Evolutionary conservation across 148 eudicot genomes (phyloP).

Genomic region (Amaranthus cruentus): DNA sequence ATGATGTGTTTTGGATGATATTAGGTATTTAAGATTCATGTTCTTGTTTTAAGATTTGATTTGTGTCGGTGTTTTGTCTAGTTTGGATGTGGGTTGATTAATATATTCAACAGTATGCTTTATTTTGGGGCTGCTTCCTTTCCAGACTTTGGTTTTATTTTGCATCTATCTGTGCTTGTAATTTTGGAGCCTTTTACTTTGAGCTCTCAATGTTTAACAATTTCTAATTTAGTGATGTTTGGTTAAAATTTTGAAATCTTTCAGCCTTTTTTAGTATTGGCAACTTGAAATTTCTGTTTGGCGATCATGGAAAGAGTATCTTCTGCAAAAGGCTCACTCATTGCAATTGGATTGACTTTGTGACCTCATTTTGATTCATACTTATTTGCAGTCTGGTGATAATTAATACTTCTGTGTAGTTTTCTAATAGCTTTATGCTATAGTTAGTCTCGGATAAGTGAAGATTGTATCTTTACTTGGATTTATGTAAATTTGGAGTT

Average conservation of each 20-base stretch:
- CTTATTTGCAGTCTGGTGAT: not conserved
- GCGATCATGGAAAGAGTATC: not conserved
- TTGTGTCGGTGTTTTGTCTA: not conserved
- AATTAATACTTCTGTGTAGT: not conserved
- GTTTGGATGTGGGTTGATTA: not conserved
- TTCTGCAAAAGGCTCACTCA: not conserved
- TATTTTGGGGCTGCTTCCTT: slow-evolving; percentile 4
- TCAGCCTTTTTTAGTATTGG: not conserved
- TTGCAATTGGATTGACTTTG: not conserved
- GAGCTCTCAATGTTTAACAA: not conserved
- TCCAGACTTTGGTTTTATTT: not conserved
- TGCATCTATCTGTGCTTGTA: not conserved
- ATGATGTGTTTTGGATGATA: not conserved
- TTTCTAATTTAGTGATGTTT: not conserved
- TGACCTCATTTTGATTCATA: not conserved
- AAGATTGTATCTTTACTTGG: not conserved
- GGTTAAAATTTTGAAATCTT: not conserved
- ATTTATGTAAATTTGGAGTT: too few species aligned
- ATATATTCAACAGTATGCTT: not conserved
- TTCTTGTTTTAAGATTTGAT: not conserved
- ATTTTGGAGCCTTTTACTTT: not conserved
- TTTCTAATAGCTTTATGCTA: not conserved
- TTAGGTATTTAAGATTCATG: not conserved
- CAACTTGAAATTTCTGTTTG: not conserved
- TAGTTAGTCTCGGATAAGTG: not conserved